Evolutionary conservation across 2,329 filamentous ascomycete genomes (phyloP).

Genomic region (Phyllachora maydis): DNA sequence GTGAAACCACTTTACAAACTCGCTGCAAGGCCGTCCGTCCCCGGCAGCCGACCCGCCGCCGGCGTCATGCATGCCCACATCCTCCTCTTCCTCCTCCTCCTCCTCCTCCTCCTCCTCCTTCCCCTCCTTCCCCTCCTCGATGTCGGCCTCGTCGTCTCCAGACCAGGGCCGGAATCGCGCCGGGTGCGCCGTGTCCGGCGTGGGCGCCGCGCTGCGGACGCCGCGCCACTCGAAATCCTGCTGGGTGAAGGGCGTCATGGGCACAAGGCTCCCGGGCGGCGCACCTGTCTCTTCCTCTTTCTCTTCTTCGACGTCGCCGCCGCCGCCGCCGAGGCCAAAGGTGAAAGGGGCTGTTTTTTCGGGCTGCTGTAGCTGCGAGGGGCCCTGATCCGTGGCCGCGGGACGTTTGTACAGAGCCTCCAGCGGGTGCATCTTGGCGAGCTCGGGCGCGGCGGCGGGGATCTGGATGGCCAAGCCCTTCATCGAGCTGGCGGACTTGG

Average conservation of each 20-base stretch:
- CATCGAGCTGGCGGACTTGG: conserved; percentile 27
- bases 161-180: conserved; percentile 41
- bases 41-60: conserved; percentile 3
- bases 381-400: conserved; percentile 11
- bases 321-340: conserved; percentile 60
- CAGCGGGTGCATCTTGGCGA: conserved; percentile 52
- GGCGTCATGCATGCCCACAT: conserved; percentile 4
- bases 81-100: conserved; percentile 7
- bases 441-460: conserved; percentile 20
- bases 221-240: conserved; percentile 57
- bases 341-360: too few relatives aligned
- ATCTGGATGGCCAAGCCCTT: conserved; percentile 34
- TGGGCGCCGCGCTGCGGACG: conserved; percentile 77
- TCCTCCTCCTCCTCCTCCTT: conserved; percentile 12
- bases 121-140: conserved; percentile 20
- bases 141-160: conserved; percentile 20
- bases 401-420: conserved; percentile 79
- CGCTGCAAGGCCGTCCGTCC: conserved; percentile 14
- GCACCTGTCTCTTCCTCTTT: conserved; percentile 11
- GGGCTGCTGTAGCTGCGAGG: conserved; percentile 26
- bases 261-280: conserved; percentile 17
- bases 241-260: conserved; percentile 68
- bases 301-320: conserved; percentile 24
- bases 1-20: conserved; percentile 50
- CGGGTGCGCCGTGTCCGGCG: conserved; percentile 76